Evolutionary conservation across 148 eudicot species (phyloP).

Genomic region (Fagopyrum homotropicum): DNA sequence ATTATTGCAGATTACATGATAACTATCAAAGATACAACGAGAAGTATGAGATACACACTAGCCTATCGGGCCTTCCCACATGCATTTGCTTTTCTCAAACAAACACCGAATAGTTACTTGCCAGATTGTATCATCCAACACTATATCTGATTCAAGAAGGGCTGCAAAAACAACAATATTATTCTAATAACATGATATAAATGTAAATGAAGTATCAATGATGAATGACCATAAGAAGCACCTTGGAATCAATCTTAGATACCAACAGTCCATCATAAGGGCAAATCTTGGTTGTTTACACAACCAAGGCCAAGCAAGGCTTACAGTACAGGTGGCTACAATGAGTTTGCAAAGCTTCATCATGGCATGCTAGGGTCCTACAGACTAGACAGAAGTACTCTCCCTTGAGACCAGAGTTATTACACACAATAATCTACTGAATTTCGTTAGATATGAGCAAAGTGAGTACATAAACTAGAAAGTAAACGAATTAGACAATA

Average conservation of each 20-base stretch:
- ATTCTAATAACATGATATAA: slow-evolving; percentile 11
- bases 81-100: slow-evolving; percentile 74
- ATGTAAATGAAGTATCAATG: not conserved
- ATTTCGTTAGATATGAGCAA: no score
- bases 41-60: slow-evolving; percentile 65
- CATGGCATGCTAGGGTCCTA: slow-evolving; percentile 76
- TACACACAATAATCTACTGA: no score
- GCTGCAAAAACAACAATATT: slow-evolving; percentile 33
- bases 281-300: slow-evolving; percentile 56
- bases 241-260: slow-evolving; percentile 77
- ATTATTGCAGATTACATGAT: slow-evolving; percentile 71
- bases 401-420: slow-evolving; percentile 63
- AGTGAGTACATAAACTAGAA: no score
- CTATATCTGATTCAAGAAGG: slow-evolving; percentile 60
- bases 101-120: slow-evolving; percentile 75
- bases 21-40: slow-evolving; percentile 68
- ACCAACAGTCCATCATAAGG: slow-evolving; percentile 92
- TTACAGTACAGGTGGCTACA: slow-evolving; percentile 89
- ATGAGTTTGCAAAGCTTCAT: slow-evolving; percentile 75
- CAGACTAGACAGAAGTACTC: slow-evolving; percentile 92
- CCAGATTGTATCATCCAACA: slow-evolving; percentile 64
- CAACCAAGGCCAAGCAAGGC: slow-evolving; percentile 69
- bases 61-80: slow-evolving; percentile 81
- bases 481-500: no score
- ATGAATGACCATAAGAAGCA: slow-evolving; percentile 11